Evolutionary conservation across 805 yeast species (phyloP).

Genomic region (Lachancea thermotolerans): DNA sequence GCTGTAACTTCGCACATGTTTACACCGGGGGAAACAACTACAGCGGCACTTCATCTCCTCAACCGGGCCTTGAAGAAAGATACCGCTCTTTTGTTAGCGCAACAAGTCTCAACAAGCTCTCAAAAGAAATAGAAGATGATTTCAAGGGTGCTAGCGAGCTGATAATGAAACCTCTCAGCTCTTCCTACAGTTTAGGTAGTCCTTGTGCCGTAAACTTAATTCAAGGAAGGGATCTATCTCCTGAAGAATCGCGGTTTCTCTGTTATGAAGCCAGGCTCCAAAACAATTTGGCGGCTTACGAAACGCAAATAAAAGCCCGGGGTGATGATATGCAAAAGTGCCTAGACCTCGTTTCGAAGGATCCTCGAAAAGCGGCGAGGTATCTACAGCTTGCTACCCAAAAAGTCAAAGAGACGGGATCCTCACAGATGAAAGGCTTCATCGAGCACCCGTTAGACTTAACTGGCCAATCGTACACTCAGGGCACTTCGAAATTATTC

Average conservation of each 20-base stretch:
- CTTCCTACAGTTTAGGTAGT: slow-evolving; percentile 43
- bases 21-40: slow-evolving; percentile 14
- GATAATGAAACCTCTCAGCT: slow-evolving; percentile 32
- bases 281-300: slow-evolving; percentile 35
- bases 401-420: slow-evolving; percentile 24
- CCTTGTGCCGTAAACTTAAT: slow-evolving; percentile 47
- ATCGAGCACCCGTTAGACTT: slow-evolving; percentile 32
- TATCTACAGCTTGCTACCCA: slow-evolving; percentile 44
- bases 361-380: slow-evolving; percentile 47
- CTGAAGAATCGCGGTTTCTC: slow-evolving; percentile 46
- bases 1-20: slow-evolving; percentile 41
- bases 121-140: slow-evolving; percentile 26
- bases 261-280: slow-evolving; percentile 37
- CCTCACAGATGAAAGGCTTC: slow-evolving; percentile 26
- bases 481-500: neutral
- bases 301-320: slow-evolving; percentile 37
- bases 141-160: slow-evolving; percentile 17
- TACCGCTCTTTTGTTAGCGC: slow-evolving; percentile 22
- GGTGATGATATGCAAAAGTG: slow-evolving; percentile 42
- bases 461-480: slow-evolving; percentile 16
- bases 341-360: slow-evolving; percentile 32
- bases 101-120: slow-evolving; percentile 18
- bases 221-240: slow-evolving; percentile 45
- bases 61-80: slow-evolving; percentile 14
- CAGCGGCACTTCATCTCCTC: slow-evolving; percentile 4